A percentile compares a stretch with the other conserved stretches of the same genome.
Conservation (phyloP, 768 basidiomycete genomes). For the Psilocybe sp. region DNA sequence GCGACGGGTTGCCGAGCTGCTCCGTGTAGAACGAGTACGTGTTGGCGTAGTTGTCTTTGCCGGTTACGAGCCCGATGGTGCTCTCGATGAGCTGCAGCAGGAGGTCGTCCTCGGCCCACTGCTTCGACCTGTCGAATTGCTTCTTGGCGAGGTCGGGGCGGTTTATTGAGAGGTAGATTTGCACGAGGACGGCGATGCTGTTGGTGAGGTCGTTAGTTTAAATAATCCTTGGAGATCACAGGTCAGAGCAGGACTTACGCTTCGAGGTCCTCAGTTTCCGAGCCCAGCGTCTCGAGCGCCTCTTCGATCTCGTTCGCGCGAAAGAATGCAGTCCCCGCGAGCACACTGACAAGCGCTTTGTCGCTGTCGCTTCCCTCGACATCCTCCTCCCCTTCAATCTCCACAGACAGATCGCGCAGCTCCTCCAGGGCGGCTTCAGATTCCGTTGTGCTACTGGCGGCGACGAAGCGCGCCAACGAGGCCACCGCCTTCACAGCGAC, state of each 20-base stretch:
- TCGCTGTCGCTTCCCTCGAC: conserved; percentile 64
- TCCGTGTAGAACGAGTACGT: conserved; percentile 72
- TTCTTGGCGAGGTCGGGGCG: conserved; percentile 85
- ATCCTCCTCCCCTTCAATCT: conserved; percentile 75
- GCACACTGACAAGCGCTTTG: conserved; percentile 69
- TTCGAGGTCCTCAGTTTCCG: conserved; percentile 77
- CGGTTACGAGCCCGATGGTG: conserved; percentile 70
- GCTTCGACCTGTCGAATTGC: conserved; percentile 79
- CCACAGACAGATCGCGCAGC: conserved; percentile 81
- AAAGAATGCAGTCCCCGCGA: conserved; percentile 86
- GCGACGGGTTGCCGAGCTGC: conserved; percentile 76
- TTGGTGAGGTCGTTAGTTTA: background rate
- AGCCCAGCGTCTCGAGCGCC: conserved; percentile 83
- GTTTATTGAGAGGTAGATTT: conserved; percentile 89
- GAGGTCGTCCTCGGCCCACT: conserved; percentile 86
- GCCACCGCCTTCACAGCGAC: conserved; percentile 68
- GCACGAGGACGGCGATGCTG: conserved; percentile 80
- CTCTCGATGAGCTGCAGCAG: conserved; percentile 90
- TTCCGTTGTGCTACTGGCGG: conserved; percentile 36
- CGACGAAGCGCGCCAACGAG: conserved; percentile 71
- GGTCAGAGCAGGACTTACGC: conserved; percentile 53
- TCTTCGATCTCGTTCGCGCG: conserved; percentile 86
- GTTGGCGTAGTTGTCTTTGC: conserved; percentile 63
- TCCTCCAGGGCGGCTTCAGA: conserved; percentile 71
- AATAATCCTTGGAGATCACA: no score